These are phyloP conservation scores for Penicillium sp. DNA, from an alignment of 2,329 filamentous ascomycete genomes.

Conservation along the genomic window DNA sequence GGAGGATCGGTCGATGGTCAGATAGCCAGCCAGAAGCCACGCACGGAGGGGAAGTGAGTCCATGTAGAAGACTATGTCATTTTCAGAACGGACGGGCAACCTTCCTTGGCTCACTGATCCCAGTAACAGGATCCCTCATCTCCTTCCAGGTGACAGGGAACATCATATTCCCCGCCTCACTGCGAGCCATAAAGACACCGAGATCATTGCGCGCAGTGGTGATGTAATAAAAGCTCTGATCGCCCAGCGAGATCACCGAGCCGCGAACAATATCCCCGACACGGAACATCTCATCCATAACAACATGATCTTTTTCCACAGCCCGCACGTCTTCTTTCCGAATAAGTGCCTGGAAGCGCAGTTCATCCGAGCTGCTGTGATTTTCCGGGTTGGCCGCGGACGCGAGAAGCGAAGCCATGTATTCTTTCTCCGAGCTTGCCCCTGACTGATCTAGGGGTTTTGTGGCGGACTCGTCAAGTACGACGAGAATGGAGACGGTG, in stretches of 20 bases:
- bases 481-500: slow-evolving; percentile 78
- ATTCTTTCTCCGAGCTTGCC: slow-evolving; percentile 35
- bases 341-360: slow-evolving; percentile 74
- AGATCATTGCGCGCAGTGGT: slow-evolving; percentile 86
- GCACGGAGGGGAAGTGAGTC: neutral
- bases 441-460: slow-evolving; percentile 20
- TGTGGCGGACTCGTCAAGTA: slow-evolving; percentile 53
- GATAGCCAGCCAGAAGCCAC: neutral
- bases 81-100: slow-evolving; percentile 85
- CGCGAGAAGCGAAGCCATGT: slow-evolving; percentile 37
- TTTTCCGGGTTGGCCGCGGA: slow-evolving; percentile 41
- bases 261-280: slow-evolving; percentile 90
- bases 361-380: slow-evolving; percentile 57
- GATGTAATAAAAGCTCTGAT: slow-evolving; percentile 94
- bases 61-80: neutral
- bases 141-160: slow-evolving; percentile 93
- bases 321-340: slow-evolving; percentile 86
- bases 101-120: slow-evolving; percentile 74
- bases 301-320: slow-evolving; percentile 93
- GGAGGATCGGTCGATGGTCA: neutral
- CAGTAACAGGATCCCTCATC: slow-evolving; percentile 78
- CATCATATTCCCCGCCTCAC: slow-evolving; percentile 85
- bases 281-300: slow-evolving; percentile 83
- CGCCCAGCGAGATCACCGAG: slow-evolving; percentile 82
- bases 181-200: slow-evolving; percentile 88